Percentiles rank a stretch among this genome's conserved stretches.
phyloP scores from a whole-genome alignment of 1,284 basidiomycete species.

The Leucoagaricus sp. region DNA sequence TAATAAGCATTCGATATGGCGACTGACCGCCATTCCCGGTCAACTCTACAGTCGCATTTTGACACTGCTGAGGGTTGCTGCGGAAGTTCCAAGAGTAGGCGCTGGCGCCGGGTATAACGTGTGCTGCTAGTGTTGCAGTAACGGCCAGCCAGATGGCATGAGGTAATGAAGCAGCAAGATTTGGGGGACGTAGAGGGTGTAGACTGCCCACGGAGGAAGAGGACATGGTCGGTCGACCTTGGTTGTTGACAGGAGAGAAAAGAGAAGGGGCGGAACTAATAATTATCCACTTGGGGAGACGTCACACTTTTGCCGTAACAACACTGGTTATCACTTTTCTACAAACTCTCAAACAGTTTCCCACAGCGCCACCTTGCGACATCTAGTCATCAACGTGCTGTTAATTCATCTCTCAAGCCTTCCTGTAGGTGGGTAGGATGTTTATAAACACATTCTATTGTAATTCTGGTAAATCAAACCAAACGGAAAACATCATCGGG shows the following conservation, averaged over 20 bases:
- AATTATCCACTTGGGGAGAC: not conserved
- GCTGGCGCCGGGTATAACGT: not conserved
- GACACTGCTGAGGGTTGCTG: constrained; percentile 61
- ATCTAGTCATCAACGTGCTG: not conserved
- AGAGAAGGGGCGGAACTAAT: constrained; percentile 3
- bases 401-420: not conserved
- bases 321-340: not conserved
- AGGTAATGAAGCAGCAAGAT: not conserved
- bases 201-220: not conserved
- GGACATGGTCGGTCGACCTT: not conserved
- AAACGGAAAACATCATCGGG: too few species aligned
- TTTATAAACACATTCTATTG: not conserved
- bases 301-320: constrained; percentile 13
- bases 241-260: not conserved
- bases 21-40: constrained; percentile 53
- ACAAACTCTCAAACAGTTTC: not conserved
- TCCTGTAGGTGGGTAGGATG: not conserved
- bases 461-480: too few species aligned
- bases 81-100: constrained; percentile 68
- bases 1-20: constrained; percentile 65
- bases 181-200: not conserved
- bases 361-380: not conserved
- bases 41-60: constrained; percentile 57
- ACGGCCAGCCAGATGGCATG: constrained; percentile 2
- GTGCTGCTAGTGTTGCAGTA: not conserved